These are phyloP conservation scores for Fomitopsis palustris DNA, from an alignment of 1,284 basidiomycete species.

Conservation along the genomic window DNA sequence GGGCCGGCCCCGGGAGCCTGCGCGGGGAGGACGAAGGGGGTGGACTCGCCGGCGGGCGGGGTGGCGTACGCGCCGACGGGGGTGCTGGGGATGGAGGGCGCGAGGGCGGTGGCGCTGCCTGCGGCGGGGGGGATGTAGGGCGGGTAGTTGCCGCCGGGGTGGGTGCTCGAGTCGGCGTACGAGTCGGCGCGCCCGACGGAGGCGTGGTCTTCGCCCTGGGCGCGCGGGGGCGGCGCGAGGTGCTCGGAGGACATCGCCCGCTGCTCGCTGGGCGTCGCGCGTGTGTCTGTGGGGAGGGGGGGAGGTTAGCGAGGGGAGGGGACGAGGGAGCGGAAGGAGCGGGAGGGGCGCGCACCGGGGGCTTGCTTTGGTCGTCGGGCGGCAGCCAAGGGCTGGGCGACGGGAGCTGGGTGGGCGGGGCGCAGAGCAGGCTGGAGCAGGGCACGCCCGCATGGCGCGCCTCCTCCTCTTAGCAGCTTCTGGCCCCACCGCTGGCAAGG, in stretches of 20 bases:
- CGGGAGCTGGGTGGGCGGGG: not conserved
- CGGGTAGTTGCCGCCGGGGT: not conserved
- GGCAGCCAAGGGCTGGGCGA: not conserved
- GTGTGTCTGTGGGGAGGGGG: not conserved
- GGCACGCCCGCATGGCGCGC: not conserved
- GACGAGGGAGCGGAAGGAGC: not conserved
- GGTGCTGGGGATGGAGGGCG: conserved; percentile 1
- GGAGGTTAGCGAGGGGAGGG: not conserved
- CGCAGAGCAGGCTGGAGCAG: not conserved
- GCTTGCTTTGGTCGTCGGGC: too few species aligned
- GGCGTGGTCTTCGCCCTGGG: not conserved
- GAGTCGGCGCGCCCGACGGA: conserved; percentile 5
- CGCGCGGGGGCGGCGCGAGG: not conserved
- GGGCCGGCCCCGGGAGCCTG: not conserved
- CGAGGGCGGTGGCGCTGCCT: not conserved
- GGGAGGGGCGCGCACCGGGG: not conserved
- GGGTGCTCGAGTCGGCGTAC: not conserved
- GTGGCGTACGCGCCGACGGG: not conserved
- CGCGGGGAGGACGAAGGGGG: not conserved
- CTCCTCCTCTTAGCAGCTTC: not conserved
- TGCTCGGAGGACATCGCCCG: not conserved
- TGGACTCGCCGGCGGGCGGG: not conserved
- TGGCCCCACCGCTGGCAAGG: too few species aligned
- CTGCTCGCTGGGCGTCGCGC: not conserved
- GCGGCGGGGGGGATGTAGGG: not conserved